A percentile compares a stretch with the other conserved stretches of the same genome.
phyloP scores from a whole-genome alignment of 257 asterid genomes.

The Jacaranda mimosifolia region DNA sequence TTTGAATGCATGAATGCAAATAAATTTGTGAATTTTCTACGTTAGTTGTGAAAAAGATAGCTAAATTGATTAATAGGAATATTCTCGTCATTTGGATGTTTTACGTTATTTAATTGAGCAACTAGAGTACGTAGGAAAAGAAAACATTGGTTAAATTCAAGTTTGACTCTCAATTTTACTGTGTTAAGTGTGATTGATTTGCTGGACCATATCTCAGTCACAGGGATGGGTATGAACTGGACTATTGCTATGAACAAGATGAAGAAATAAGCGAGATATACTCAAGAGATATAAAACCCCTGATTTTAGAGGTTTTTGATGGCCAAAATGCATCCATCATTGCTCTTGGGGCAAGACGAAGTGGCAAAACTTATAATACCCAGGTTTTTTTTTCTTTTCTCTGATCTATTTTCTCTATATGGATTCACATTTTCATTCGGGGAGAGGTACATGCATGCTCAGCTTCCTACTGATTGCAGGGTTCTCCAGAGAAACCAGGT shows the following conservation, averaged over 20 bases:
- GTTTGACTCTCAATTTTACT: constrained; percentile 11
- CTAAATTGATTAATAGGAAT: too few species aligned
- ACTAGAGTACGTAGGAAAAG: constrained; percentile 1
- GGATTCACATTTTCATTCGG: neutral
- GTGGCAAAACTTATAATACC: constrained; percentile 78
- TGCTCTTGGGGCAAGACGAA: constrained; percentile 89
- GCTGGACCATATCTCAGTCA: constrained; percentile 44
- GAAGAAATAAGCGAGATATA: constrained; percentile 57
- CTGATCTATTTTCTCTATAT: neutral
- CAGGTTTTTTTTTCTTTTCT: constrained; percentile 53
- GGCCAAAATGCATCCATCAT: constrained; percentile 72
- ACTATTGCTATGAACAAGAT: constrained; percentile 66
- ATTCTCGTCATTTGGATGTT: neutral
- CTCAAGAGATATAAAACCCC: constrained; percentile 70
- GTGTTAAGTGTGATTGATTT: constrained; percentile 5
- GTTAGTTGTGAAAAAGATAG: neutral
- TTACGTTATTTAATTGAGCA: neutral
- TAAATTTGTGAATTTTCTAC: neutral
- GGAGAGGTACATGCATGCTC: constrained; percentile 7
- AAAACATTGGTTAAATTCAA: constrained; percentile 1
- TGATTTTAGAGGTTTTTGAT: constrained; percentile 54
- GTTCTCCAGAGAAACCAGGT: constrained; percentile 72
- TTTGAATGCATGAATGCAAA: neutral
- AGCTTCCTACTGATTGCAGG: constrained; percentile 47
- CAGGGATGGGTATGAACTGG: constrained; percentile 65